Base-by-base conservation (phyloP, 768 basidiomycete genomes). In the Podaxis sp. region DNA sequence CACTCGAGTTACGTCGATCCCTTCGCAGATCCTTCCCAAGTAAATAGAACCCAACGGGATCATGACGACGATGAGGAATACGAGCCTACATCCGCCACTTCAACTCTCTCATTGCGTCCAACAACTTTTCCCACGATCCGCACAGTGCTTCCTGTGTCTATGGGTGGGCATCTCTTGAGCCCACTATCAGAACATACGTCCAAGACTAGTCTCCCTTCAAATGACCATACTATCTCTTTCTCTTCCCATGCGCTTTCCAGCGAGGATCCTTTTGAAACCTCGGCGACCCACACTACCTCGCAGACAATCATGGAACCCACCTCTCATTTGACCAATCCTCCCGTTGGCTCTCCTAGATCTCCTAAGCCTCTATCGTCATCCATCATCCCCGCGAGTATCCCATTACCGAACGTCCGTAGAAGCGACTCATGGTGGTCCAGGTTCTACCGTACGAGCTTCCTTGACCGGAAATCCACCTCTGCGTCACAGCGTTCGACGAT, bases 341-440 rank as follows among this genome's bases (percentile, higher is more conserved):
- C 81, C 63, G 70, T 82, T 50, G 76, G 76, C 66, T 73, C 79
- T 62, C 72, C 63, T 62, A 64, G 23, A 25, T 62, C 77, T 14
- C 72, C 76, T 18, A 61, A 59, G 4, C 28, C 69, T 4, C 50
- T 65, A 0, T 62, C 53, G 2, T 16, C 59, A 28, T 47, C 59
- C 18, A 53, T 52, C 5, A 55, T 55, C 52, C 40, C 52, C 3
- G 53, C 59, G 6, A 61, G 44, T 18, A 16, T 50, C 75, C 75
- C 36, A 75, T 71, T 23, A 14, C 76, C 77, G 46, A 77, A 82
- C 1, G 77, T 91, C 50, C 82, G 82, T 47, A 79, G 90, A 5
- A 87, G 83, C 44, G 84, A 90, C 68, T 85, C 80, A 10, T 92
- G 91, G 89, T 95, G 91, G 88, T 72, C 79, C 7, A 85, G 89